These are phyloP conservation scores for Diddensiella caesifluorescens DNA, from an alignment of 805 yeast genomes.

Conservation along the genomic window DNA sequence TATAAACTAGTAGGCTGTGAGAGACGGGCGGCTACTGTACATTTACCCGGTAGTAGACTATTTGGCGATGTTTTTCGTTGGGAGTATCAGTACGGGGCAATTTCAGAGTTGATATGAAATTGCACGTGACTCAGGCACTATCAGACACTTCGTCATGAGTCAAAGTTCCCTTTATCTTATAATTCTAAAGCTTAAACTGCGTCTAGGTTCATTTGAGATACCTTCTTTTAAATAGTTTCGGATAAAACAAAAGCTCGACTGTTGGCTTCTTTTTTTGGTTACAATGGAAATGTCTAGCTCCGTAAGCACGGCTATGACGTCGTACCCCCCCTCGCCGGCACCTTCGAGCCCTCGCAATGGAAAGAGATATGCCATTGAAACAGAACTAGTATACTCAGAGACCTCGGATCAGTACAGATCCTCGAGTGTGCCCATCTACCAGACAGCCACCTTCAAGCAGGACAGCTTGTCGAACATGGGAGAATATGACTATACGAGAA, in stretches of 20 bases:
- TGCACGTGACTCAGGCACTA: too few relatives aligned
- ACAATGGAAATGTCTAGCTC: constrained; percentile 7
- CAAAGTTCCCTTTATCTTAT: not conserved
- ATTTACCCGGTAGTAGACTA: too few relatives aligned
- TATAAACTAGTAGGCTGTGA: too few relatives aligned
- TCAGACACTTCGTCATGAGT: too few relatives aligned
- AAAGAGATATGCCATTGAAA: constrained; percentile 51
- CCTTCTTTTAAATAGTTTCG: too few relatives aligned
- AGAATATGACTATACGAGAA: constrained; percentile 79
- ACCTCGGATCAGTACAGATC: constrained; percentile 69
- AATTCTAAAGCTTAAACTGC: not conserved
- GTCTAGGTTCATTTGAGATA: too few relatives aligned
- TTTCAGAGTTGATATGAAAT: too few relatives aligned
- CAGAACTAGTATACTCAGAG: constrained; percentile 60
- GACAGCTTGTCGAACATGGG: constrained; percentile 67
- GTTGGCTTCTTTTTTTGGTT: too few relatives aligned
- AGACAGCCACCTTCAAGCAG: constrained; percentile 92
- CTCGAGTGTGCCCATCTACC: constrained; percentile 83
- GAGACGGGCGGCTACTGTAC: too few relatives aligned
- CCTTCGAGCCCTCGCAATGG: constrained; percentile 28
- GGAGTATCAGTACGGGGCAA: too few relatives aligned
- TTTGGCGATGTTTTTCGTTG: too few relatives aligned
- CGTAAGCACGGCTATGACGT: constrained; percentile 8
- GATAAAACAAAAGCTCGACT: too few relatives aligned
- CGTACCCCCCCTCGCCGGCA: constrained; percentile 18